Conservation (phyloP, 2,329 filamentous ascomycete species). For the Xenoacremonium recifei region DNA sequence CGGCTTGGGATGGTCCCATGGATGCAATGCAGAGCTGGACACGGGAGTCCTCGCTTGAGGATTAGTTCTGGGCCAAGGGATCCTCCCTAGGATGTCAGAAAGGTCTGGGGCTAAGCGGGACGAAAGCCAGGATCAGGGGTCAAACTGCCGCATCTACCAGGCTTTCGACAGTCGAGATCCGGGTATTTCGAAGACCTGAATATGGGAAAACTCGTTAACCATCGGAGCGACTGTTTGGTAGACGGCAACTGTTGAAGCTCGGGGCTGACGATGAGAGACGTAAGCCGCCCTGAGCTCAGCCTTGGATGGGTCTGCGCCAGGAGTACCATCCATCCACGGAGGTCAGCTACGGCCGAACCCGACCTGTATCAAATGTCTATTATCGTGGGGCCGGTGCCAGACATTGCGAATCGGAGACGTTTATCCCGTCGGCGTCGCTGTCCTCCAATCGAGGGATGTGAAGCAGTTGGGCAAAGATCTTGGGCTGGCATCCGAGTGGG, state of each 20-base stretch:
- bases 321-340: not conserved
- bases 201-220: no score
- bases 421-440: constrained; percentile 25
- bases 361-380: constrained; percentile 12
- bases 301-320: constrained; percentile 5
- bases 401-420: constrained; percentile 20
- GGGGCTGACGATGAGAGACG: constrained; percentile 3
- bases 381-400: constrained; percentile 17
- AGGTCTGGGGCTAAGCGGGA: constrained; percentile 10
- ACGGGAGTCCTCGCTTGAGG: constrained; percentile 10
- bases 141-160: constrained; percentile 7
- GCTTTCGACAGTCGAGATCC: constrained; percentile 14
- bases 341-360: not conserved
- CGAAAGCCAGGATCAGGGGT: constrained; percentile 11
- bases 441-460: constrained; percentile 22
- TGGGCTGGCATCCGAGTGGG: constrained; percentile 15
- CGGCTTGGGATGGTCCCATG: constrained; percentile 12
- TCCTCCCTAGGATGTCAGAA: constrained; percentile 12
- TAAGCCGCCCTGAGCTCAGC: not conserved
- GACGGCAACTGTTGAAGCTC: constrained; percentile 9
- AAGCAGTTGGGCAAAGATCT: constrained; percentile 19
- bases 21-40: constrained; percentile 9
- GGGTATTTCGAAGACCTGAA: constrained; percentile 9
- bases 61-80: constrained; percentile 15
- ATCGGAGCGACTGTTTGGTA: no score